phyloP scores from a whole-genome alignment of 2,329 filamentous ascomycete species.

The Stagonosporopsis chrysanthemi region DNA sequence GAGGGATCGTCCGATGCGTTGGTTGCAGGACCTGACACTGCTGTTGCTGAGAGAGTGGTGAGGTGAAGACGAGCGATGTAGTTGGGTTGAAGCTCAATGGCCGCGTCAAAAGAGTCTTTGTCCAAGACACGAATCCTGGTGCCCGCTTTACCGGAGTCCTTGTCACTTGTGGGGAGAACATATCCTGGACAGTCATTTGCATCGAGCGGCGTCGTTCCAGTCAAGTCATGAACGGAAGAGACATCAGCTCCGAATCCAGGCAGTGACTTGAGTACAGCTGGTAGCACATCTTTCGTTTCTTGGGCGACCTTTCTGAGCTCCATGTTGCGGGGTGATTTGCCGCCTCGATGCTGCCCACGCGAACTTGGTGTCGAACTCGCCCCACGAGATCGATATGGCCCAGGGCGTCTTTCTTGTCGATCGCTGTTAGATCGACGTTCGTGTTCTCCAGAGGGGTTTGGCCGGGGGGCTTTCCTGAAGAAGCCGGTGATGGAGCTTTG shows the following conservation, averaged over 20 bases:
- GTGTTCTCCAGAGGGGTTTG: slow-evolving; percentile 9
- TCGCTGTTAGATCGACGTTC: neutral
- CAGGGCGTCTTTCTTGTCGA: slow-evolving; percentile 18
- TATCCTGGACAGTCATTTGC: slow-evolving; percentile 34
- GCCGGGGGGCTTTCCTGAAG: slow-evolving; percentile 19
- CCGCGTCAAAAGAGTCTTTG: slow-evolving; percentile 46
- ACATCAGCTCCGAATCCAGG: slow-evolving; percentile 27
- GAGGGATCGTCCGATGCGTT: neutral
- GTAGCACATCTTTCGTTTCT: slow-evolving; percentile 37
- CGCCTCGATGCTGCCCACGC: slow-evolving; percentile 22
- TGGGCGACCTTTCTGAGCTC: slow-evolving; percentile 34
- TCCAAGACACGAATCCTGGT: slow-evolving; percentile 42
- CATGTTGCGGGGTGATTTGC: slow-evolving; percentile 31
- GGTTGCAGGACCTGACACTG: neutral
- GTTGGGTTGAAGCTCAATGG: slow-evolving; percentile 35
- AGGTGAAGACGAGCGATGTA: slow-evolving; percentile 25
- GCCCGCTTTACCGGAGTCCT: slow-evolving; percentile 28
- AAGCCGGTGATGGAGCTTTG: slow-evolving; percentile 35
- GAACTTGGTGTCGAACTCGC: slow-evolving; percentile 5
- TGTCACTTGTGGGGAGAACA: slow-evolving; percentile 22
- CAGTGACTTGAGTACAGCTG: slow-evolving; percentile 29
- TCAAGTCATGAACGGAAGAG: slow-evolving; percentile 29
- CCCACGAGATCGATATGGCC: slow-evolving; percentile 25
- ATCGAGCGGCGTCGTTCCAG: slow-evolving; percentile 26
- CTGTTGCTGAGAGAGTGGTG: neutral